A percentile compares a stretch with the other conserved stretches of the same genome.
Evolutionary conservation across 2,329 filamentous ascomycete genomes (phyloP).

Genomic region (Pseudogymnoascus sp.): DNA sequence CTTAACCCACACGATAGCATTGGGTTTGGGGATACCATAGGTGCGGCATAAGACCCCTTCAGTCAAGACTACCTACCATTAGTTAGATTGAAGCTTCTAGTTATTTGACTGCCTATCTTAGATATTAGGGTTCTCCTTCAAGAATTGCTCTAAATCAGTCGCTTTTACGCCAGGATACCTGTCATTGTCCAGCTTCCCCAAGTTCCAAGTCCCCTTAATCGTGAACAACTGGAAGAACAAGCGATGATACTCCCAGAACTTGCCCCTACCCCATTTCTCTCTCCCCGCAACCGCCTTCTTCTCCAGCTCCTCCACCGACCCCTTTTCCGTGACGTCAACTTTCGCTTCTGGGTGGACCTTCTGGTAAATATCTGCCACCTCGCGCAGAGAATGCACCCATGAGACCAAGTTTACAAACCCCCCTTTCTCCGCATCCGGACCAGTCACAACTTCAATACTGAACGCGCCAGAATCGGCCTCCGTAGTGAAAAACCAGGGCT

Average conservation of each 20-base stretch:
- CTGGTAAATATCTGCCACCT: background rate
- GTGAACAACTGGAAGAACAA: constrained; percentile 4
- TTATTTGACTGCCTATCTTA: background rate
- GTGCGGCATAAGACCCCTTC: background rate
- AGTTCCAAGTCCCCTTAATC: constrained; percentile 8
- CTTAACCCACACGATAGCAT: background rate
- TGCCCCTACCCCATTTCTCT: background rate
- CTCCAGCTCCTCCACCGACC: background rate
- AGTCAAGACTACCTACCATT: background rate
- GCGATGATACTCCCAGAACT: constrained; percentile 4
- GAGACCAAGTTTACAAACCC: constrained; percentile 3
- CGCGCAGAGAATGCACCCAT: constrained; percentile 12
- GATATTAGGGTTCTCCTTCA: background rate
- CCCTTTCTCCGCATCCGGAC: constrained; percentile 7
- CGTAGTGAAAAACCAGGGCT: constrained; percentile 1
- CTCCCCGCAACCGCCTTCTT: background rate
- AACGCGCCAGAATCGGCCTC: constrained; percentile 11
- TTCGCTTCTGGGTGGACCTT: background rate
- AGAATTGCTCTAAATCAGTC: background rate
- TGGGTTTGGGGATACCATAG: background rate
- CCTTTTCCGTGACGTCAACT: background rate
- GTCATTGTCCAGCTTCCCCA: background rate
- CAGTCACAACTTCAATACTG: constrained; percentile 10
- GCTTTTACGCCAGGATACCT: background rate
- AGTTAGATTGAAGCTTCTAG: background rate